Evolutionary conservation across 2,329 filamentous ascomycete genomes (phyloP).

Genomic region (Fusarium nygamai): DNA sequence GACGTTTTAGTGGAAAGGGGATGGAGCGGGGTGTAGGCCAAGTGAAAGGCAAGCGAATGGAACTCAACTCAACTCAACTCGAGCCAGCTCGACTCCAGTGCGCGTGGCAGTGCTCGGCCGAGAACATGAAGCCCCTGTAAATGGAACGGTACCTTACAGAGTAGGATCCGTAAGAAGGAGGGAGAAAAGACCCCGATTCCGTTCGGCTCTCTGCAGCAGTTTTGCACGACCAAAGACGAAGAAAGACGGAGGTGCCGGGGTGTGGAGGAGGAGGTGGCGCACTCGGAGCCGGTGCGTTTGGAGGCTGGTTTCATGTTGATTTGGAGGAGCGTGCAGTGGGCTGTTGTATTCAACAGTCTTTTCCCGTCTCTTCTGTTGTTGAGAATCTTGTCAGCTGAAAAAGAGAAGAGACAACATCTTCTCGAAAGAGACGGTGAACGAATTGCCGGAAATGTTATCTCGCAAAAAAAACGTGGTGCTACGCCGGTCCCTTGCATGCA

Average conservation of each 20-base stretch:
- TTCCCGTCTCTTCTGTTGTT: too few species aligned
- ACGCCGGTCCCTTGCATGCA: constrained; percentile 30
- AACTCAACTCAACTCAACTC: neutral
- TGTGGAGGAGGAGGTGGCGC: constrained; percentile 13
- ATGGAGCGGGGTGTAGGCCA: neutral
- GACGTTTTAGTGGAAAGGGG: constrained; percentile 27
- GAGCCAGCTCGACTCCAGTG: neutral
- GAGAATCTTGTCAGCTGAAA: neutral
- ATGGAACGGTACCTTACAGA: neutral
- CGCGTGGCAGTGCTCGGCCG: constrained; percentile 40
- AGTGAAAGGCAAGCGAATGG: neutral
- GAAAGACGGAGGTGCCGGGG: constrained; percentile 13
- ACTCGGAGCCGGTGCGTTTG: constrained; percentile 22
- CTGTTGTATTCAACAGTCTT: constrained; percentile 14
- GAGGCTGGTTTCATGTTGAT: constrained; percentile 37
- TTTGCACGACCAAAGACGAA: neutral
- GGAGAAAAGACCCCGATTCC: constrained; percentile 3
- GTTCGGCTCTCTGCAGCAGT: neutral
- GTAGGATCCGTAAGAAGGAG: neutral
- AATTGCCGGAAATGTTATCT: constrained; percentile 11
- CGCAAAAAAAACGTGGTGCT: constrained; percentile 9
- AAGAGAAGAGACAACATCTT: neutral
- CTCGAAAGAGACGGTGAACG: constrained; percentile 24
- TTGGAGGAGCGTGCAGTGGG: constrained; percentile 39
- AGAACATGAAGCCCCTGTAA: constrained; percentile 24